Conservation (phyloP, 495 filamentous ascomycete species). For the Xylaria flabelliformis region DNA sequence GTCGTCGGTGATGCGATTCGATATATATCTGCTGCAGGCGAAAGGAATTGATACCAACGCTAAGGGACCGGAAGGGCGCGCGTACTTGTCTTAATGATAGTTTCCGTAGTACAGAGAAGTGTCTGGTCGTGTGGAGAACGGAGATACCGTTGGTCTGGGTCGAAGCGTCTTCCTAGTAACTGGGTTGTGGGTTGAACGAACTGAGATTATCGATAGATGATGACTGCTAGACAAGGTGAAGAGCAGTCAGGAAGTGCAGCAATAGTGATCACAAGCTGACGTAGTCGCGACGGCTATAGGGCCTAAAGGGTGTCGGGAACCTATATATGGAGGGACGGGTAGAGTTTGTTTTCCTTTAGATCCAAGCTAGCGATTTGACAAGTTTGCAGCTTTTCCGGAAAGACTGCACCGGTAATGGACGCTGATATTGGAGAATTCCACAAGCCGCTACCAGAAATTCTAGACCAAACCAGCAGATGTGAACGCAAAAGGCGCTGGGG, state of each 20-base stretch:
- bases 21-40: conserved; percentile 5
- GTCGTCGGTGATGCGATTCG: background rate
- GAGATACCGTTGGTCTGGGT: conserved; percentile 11
- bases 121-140: background rate
- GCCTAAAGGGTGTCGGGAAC: conserved; percentile 19
- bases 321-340: background rate
- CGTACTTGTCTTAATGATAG: background rate
- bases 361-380: background rate
- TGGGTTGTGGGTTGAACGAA: background rate
- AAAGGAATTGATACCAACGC: conserved; percentile 10
- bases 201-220: background rate
- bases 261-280: conserved; percentile 24
- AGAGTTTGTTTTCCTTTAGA: background rate
- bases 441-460: background rate
- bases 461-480: background rate
- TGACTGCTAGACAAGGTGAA: background rate
- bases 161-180: background rate
- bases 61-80: background rate
- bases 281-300: conserved; percentile 1
- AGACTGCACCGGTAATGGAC: background rate
- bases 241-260: background rate
- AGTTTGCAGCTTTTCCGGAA: background rate
- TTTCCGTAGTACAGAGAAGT: conserved; percentile 1
- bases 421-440: background rate
- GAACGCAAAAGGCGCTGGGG: background rate